Percentiles rank a stretch among this genome's conserved stretches.
These are phyloP conservation scores for Macrocybe gigantea DNA, from an alignment of 768 basidiomycete species.

Conservation along the genomic window DNA sequence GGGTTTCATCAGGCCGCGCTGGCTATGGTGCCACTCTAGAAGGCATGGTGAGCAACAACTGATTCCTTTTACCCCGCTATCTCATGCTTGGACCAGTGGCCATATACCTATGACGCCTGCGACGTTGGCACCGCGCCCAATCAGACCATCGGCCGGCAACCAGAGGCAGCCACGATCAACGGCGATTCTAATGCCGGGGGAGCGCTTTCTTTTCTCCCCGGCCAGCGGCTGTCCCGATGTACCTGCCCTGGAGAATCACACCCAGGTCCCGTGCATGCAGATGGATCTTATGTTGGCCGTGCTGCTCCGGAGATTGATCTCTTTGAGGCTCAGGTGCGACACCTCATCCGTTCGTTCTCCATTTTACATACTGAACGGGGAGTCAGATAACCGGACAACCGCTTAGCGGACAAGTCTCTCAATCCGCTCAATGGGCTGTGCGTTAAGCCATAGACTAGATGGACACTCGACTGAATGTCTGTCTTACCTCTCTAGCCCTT, in stretches of 20 bases:
- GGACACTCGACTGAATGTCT: neutral
- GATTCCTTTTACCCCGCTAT: neutral
- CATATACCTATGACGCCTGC: constrained; percentile 79
- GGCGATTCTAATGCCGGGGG: constrained; percentile 52
- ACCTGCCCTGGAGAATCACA: constrained; percentile 84
- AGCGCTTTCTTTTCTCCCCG: constrained; percentile 77
- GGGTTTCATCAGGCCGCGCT: constrained; percentile 50
- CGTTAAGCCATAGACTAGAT: constrained; percentile 17
- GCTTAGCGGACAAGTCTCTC: constrained; percentile 58
- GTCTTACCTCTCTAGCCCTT: constrained; percentile 48
- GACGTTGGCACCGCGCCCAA: constrained; percentile 92
- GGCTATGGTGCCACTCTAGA: constrained; percentile 86
- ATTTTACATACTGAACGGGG: neutral
- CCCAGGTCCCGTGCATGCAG: constrained; percentile 75
- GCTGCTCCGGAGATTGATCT: constrained; percentile 88
- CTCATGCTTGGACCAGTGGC: constrained; percentile 46
- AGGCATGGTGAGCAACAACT: constrained; percentile 47
- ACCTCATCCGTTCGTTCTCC: neutral
- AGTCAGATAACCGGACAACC: constrained; percentile 26
- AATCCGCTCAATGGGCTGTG: constrained; percentile 80
- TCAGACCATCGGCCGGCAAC: constrained; percentile 67
- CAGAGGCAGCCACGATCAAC: constrained; percentile 49
- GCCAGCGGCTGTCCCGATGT: constrained; percentile 83
- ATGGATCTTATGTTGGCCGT: constrained; percentile 79
- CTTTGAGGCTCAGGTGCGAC: constrained; percentile 70